Evolutionary conservation across 1,284 basidiomycete genomes (phyloP).

Genomic region (Agroathelia rolfsii): DNA sequence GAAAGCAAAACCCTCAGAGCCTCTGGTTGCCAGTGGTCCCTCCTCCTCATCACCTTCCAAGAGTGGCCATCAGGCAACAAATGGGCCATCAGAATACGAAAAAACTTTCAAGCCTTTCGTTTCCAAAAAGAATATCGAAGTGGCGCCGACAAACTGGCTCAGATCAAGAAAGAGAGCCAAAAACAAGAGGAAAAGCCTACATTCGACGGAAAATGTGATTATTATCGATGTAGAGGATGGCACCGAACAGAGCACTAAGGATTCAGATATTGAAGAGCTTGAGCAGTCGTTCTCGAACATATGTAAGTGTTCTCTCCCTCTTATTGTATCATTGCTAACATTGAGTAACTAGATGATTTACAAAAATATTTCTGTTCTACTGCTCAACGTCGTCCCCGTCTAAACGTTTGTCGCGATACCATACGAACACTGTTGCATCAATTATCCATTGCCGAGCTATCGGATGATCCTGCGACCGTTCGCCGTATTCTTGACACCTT

Average conservation of each 20-base stretch:
- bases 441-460: conserved; percentile 71
- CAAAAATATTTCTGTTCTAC: no score
- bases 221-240: conserved; percentile 20
- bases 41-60: no score
- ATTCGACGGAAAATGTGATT: conserved; percentile 18
- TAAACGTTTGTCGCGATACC: no score
- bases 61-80: no score
- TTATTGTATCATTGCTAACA: no score
- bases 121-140: conserved; percentile 56
- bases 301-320: no score
- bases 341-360: no score
- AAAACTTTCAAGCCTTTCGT: conserved; percentile 69
- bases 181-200: conserved; percentile 8
- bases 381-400: no score
- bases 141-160: conserved; percentile 71
- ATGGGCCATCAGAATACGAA: conserved; percentile 56
- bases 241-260: conserved; percentile 14
- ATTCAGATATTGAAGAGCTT: conserved; percentile 13
- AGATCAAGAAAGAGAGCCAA: conserved; percentile 13
- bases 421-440: no score
- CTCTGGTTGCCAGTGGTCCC: conserved; percentile 28
- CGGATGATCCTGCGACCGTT: conserved; percentile 55
- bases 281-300: no score
- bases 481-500: conserved; percentile 46
- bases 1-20: conserved; percentile 23